Conservation (phyloP, 2,329 filamentous ascomycete genomes). For the Helotiales sp. region DNA sequence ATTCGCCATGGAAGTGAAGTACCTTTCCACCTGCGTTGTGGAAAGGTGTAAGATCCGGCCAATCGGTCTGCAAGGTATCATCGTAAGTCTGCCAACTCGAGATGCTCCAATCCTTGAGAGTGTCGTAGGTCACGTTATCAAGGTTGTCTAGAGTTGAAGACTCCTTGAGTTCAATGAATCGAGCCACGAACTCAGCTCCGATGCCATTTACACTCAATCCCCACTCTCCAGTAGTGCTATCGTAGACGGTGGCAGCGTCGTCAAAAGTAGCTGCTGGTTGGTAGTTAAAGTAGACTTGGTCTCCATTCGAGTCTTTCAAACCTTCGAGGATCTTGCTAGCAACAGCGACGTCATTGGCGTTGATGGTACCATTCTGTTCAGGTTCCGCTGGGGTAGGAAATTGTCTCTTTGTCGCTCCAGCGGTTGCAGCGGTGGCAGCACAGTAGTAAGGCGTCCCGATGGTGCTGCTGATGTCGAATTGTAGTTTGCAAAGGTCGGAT, state of each 20-base stretch:
- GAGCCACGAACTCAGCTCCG: slow-evolving; percentile 41
- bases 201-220: slow-evolving; percentile 35
- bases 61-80: slow-evolving; percentile 53
- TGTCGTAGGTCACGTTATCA: slow-evolving; percentile 54
- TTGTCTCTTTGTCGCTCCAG: slow-evolving; percentile 34
- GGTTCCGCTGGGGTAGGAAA: slow-evolving; percentile 44
- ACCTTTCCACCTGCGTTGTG: slow-evolving; percentile 52
- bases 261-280: slow-evolving; percentile 33
- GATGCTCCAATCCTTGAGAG: slow-evolving; percentile 52
- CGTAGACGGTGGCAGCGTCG: slow-evolving; percentile 37
- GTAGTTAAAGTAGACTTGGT: slow-evolving; percentile 40
- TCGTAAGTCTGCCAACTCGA: slow-evolving; percentile 48
- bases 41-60: slow-evolving; percentile 53
- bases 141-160: slow-evolving; percentile 46
- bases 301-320: slow-evolving; percentile 36
- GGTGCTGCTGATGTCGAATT: slow-evolving; percentile 46
- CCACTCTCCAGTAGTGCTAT: slow-evolving; percentile 37
- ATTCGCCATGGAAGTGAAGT: slow-evolving; percentile 59
- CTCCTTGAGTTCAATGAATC: slow-evolving; percentile 40
- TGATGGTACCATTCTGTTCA: slow-evolving; percentile 23
- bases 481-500: slow-evolving; percentile 46
- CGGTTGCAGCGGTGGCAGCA: slow-evolving; percentile 29
- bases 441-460: slow-evolving; percentile 49
- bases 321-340: slow-evolving; percentile 38
- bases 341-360: slow-evolving; percentile 35